A percentile compares a stretch with the other conserved stretches of the same genome.
These are phyloP conservation scores for Bruguiera sexangula DNA, from an alignment of 345 rosid species.

Conservation along the genomic window DNA sequence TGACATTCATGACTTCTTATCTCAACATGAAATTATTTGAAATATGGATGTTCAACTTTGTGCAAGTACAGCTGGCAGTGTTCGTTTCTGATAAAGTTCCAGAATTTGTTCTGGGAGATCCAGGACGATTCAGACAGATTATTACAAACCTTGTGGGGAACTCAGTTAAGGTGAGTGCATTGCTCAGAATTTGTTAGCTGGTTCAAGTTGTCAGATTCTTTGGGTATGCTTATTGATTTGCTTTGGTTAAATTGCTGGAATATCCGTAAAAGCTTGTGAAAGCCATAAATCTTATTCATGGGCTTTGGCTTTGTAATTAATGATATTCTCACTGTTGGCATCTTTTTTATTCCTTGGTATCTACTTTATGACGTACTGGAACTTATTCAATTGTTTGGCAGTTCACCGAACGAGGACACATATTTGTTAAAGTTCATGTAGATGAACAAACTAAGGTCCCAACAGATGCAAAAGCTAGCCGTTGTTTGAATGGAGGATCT, in stretches of 20 bases:
- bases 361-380: not conserved
- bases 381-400: constrained; percentile 31
- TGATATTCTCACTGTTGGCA: not conserved
- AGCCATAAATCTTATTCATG: too few relatives aligned
- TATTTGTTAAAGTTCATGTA: constrained; percentile 83
- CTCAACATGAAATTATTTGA: constrained; percentile 1
- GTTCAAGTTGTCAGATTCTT: not conserved
- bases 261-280: too few relatives aligned
- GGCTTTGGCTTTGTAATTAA: too few relatives aligned
- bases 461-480: constrained; percentile 34
- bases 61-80: constrained; percentile 74
- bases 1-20: constrained; percentile 12
- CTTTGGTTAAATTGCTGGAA: not conserved
- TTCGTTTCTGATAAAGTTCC: constrained; percentile 91
- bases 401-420: constrained; percentile 96
- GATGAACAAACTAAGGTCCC: constrained; percentile 51
- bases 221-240: not conserved
- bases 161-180: constrained; percentile 77
- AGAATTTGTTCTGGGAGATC: constrained; percentile 78
- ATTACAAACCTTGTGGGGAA: constrained; percentile 94
- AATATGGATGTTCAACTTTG: constrained; percentile 9
- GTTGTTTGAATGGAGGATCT: constrained; percentile 46
- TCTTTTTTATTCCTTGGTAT: constrained; percentile 1
- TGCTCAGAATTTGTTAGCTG: constrained; percentile 2
- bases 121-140: constrained; percentile 95